phyloP scores from a whole-genome alignment of 2,329 filamentous ascomycete genomes.

The Penicillium janthinellum region DNA sequence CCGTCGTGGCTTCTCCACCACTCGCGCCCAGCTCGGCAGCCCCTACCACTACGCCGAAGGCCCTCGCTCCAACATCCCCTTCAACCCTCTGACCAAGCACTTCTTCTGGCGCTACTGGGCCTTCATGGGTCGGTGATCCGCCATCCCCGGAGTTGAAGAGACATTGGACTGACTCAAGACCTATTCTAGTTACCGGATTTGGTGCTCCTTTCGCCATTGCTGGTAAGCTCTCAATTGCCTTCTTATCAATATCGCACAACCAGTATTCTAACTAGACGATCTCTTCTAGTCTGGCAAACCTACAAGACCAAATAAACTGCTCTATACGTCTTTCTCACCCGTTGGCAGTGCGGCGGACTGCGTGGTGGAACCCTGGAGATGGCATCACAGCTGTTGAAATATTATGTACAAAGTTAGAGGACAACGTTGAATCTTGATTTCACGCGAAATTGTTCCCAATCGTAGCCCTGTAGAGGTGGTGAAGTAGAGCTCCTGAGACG shows the following conservation, averaged over 20 bases:
- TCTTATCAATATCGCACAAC: background rate
- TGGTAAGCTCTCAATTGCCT: constrained; percentile 51
- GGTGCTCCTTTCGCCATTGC: constrained; percentile 63
- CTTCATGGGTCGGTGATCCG: constrained; percentile 65
- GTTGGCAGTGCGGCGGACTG: constrained; percentile 23
- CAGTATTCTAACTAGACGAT: constrained; percentile 27
- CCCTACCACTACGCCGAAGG: constrained; percentile 99
- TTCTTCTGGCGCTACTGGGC: constrained; percentile 83
- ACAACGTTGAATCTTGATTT: constrained; percentile 32
- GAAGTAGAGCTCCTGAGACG: constrained; percentile 20
- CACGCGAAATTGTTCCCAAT: constrained; percentile 9
- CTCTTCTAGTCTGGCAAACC: constrained; percentile 63
- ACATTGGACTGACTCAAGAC: constrained; percentile 40
- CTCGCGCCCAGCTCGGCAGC: constrained; percentile 79
- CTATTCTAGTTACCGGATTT: constrained; percentile 58
- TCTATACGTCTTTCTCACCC: constrained; percentile 19
- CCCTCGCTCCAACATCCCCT: constrained; percentile 90
- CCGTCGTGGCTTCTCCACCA: constrained; percentile 93
- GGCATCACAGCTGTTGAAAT: constrained; percentile 30
- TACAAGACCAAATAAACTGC: constrained; percentile 59
- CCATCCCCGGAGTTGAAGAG: constrained; percentile 2
- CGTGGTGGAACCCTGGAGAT: constrained; percentile 26
- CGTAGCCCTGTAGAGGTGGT: constrained; percentile 24
- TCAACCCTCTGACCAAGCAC: constrained; percentile 89
- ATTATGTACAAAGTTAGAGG: constrained; percentile 46